Base-by-base conservation (phyloP, 2,329 filamentous ascomycete genomes). In the Aschersonia sp. region DNA sequence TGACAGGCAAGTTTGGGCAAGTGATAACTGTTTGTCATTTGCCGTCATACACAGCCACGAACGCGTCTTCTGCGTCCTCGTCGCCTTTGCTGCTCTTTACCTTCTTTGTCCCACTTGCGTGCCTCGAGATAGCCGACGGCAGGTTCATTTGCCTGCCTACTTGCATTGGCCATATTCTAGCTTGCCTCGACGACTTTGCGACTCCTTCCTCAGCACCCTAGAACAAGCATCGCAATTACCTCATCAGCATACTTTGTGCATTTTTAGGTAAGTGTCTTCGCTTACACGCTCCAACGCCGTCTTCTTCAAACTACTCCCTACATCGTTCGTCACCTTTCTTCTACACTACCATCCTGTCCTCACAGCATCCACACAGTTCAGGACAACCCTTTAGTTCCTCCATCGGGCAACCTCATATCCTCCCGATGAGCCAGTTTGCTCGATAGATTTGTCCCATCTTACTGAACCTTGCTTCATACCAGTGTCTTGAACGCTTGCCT, bases 401-500 rank as follows among this genome's bases (percentile, higher is more conserved):
- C 51, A 46, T 47, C 47, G 48, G 55, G 51, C 56, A 52, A 47
- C 52, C 56, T 51, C 50, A 59, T 60, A 58, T 60, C 58, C 22
- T 60, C 59, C 58, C 55, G 54, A 57, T 56, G 60, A 56, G 63
- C 63, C 69, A 71, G 71, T 68, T 77, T 76, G 74, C 71, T 75
- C 64, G 68, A 70, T 75, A 76, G 70, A 71, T 74, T 37, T 65
- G 69, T 69, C 70, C 71, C 70, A 74, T 76, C 69, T 72, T 72
- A 71, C 68, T 72, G 70, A 71, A 67, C 66, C 69, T 77, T 71
- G 68, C 72, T 77, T 73, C 68, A 69, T 69, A 60, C 65, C 67
- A 67, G 61, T 63, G 63, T 65, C 68, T 69, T 74, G 72, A 71
- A 66, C 66, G 65, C 68, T 64, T 64, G 58, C 59, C 63, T 55